phyloP scores from a whole-genome alignment of 108 stramenopile species.

The Aureococcus anophagefferens region DNA sequence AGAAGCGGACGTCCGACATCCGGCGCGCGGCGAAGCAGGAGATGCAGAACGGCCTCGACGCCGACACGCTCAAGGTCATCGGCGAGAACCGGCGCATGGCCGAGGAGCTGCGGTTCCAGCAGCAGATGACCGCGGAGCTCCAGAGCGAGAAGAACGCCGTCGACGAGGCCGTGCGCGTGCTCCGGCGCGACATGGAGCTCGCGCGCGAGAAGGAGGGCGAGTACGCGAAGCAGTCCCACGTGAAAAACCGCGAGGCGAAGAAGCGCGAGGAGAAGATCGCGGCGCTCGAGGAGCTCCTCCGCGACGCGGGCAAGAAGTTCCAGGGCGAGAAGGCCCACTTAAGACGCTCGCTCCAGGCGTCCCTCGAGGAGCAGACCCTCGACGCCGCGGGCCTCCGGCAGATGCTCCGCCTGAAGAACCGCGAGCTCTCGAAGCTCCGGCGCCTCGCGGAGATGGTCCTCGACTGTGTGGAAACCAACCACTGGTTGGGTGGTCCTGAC shows the following conservation, averaged over 20 bases:
- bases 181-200: slow-evolving; percentile 23
- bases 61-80: slow-evolving; percentile 32
- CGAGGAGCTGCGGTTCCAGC: slow-evolving; percentile 44
- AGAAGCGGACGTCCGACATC: slow-evolving; percentile 5
- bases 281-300: slow-evolving; percentile 23
- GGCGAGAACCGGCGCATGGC: slow-evolving; percentile 33
- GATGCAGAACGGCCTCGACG: slow-evolving; percentile 31
- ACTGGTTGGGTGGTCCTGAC: too few relatives aligned
- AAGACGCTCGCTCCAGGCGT: slow-evolving; percentile 25
- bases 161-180: slow-evolving; percentile 16
- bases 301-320: slow-evolving; percentile 10
- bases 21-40: slow-evolving; percentile 23
- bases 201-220: slow-evolving; percentile 38
- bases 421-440: slow-evolving; percentile 43
- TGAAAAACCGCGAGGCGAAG: slow-evolving; percentile 24
- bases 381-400: slow-evolving; percentile 39
- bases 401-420: slow-evolving; percentile 39
- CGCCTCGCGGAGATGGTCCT: slow-evolving; percentile 44
- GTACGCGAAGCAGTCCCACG: slow-evolving; percentile 34
- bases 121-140: slow-evolving; percentile 35
- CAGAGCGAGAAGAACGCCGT: slow-evolving; percentile 28
- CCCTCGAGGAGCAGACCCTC: slow-evolving; percentile 33
- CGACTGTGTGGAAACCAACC: too few relatives aligned
- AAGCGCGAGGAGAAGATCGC: slow-evolving; percentile 27
- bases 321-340: slow-evolving; percentile 19